Evolutionary conservation across 2,329 filamentous ascomycete species (phyloP).

Genomic region (Colletotrichum sojae): DNA sequence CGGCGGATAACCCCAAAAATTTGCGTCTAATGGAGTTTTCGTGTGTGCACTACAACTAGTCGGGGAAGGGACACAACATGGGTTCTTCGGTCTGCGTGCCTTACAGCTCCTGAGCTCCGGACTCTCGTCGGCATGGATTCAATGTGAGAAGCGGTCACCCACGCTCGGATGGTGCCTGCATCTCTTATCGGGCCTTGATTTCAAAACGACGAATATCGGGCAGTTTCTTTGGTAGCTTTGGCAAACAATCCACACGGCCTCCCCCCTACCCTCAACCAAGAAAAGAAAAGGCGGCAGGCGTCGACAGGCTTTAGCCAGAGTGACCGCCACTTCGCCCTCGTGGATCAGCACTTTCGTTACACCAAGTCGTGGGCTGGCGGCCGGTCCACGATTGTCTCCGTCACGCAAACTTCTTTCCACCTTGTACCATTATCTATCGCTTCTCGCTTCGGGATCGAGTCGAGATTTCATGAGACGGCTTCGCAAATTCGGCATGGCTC

Average conservation of each 20-base stretch:
- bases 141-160: constrained; percentile 16
- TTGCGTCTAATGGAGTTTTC: constrained; percentile 41
- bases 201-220: constrained; percentile 36
- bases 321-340: constrained; percentile 38
- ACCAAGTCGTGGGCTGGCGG: constrained; percentile 33
- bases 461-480: constrained; percentile 40
- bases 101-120: constrained; percentile 12
- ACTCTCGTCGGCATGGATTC: constrained; percentile 16
- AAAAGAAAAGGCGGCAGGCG: constrained; percentile 33
- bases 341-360: constrained; percentile 43
- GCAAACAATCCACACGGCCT: constrained; percentile 42
- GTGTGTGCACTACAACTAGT: constrained; percentile 41
- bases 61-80: constrained; percentile 39
- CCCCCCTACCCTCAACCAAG: no score
- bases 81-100: constrained; percentile 38
- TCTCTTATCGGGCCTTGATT: constrained; percentile 5
- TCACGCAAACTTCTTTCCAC: constrained; percentile 39
- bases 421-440: constrained; percentile 44
- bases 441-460: constrained; percentile 39
- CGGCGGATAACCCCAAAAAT: constrained; percentile 41
- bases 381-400: constrained; percentile 31
- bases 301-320: constrained; percentile 42
- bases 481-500: constrained; percentile 41
- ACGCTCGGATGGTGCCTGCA: constrained; percentile 1
- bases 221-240: constrained; percentile 42